Evolutionary conservation across 1,284 basidiomycete species (phyloP), one percentile per base, ranked within the genome.

Genomic region (Sparassis latifolia): DNA sequence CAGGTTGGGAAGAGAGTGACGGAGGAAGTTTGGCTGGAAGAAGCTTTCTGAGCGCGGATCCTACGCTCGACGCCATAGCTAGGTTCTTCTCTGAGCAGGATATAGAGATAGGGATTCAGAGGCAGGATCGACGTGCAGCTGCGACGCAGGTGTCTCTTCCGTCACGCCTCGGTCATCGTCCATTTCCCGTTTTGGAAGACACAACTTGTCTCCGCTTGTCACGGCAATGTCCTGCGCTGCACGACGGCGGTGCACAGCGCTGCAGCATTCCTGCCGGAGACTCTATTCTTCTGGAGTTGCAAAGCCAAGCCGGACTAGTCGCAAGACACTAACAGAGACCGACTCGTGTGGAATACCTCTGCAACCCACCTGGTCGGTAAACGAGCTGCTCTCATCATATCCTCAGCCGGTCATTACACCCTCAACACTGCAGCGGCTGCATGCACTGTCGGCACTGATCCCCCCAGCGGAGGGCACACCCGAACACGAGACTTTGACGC

Each of bases 281-380:
- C 20, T 20, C 20, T 20, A 20, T 20, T 20, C 20, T 20, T 20
- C 20, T 20, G 20, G 20, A 20, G 20, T 20, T 20, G 20, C 20
- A 20, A 20, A 20, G 20, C 20, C 20, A 20, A 20, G 20, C 20
- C 20, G 20, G 20, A 20, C 20, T 20, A 20, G 20, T 20, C 35
- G 7, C 7, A 37, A 12, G 35, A 7, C 35, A 10, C 4, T 20
- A 10, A 49, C 62, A 2, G 63, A 69, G 30, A 73, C 75, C 2
- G 86, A 88, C 57, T 65, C 71, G 9, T 76, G 69, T 52, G 83
- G 79, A 12, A 78, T 89, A 50, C 88, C 87, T 10, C 52, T 73
- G 0, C 63, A 67, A 45, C 80, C 87, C 28, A 82, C 82, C 1
- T 91, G 88, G 88, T 91, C 88, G 45, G 80, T 91, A 44, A 75